Evolutionary conservation across 345 rosid genomes (phyloP).

Genomic region (Xanthoceras sorbifolium): DNA sequence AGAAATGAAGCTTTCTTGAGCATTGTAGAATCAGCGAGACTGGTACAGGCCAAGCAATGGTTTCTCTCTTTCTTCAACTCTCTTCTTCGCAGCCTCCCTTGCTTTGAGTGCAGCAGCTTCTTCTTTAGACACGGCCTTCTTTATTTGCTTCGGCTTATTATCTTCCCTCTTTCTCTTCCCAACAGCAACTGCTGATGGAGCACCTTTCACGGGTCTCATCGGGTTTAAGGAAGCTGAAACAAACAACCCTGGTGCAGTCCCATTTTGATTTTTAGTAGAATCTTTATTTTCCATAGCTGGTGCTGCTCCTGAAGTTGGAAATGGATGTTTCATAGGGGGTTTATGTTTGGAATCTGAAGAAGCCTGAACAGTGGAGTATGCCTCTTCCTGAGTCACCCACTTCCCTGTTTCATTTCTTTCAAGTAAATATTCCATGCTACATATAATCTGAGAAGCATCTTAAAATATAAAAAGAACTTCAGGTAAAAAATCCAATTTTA

Average conservation of each 20-base stretch:
- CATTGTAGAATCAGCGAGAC: slow-evolving; percentile 43
- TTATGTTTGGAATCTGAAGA: slow-evolving; percentile 42
- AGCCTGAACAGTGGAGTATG: slow-evolving; percentile 51
- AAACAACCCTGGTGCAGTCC: slow-evolving; percentile 57
- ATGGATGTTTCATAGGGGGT: slow-evolving; percentile 42
- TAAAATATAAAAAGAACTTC: neutral
- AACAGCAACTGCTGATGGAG: slow-evolving; percentile 58
- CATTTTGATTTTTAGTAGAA: slow-evolving; percentile 34
- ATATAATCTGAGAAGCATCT: slow-evolving; percentile 10
- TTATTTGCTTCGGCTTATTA: slow-evolving; percentile 63
- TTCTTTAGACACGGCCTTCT: slow-evolving; percentile 69
- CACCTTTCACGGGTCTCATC: slow-evolving; percentile 64
- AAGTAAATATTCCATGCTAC: slow-evolving; percentile 22
- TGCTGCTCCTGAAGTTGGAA: slow-evolving; percentile 32
- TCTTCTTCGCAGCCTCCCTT: slow-evolving; percentile 92
- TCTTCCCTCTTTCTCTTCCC: slow-evolving; percentile 75
- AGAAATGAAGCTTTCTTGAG: slow-evolving; percentile 14
- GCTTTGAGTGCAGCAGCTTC: slow-evolving; percentile 86
- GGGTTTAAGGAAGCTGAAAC: slow-evolving; percentile 67
- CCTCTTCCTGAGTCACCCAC: slow-evolving; percentile 89
- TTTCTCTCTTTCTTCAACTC: slow-evolving; percentile 91
- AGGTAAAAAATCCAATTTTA: neutral
- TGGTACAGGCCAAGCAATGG: slow-evolving; percentile 84
- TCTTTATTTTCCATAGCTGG: slow-evolving; percentile 34
- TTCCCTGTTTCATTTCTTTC: slow-evolving; percentile 59